A percentile compares a stretch with the other conserved stretches of the same genome.
phyloP scores from a whole-genome alignment of 2,329 filamentous ascomycete species.

The Fusarium dimerum region DNA sequence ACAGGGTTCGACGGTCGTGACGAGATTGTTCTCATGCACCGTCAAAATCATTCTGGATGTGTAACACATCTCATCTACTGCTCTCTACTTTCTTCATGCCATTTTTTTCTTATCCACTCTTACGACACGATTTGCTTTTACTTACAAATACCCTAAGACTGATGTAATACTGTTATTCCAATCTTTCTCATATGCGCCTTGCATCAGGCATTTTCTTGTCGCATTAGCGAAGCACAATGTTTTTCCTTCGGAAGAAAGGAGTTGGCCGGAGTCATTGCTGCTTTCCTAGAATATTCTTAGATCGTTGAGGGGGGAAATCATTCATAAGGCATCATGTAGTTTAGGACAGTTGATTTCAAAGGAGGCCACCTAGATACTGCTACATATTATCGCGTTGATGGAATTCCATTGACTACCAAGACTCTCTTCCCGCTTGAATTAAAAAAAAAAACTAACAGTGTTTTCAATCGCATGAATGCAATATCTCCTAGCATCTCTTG shows the following conservation, averaged over 20 bases:
- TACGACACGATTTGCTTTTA: slow-evolving; percentile 10
- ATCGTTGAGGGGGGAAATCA: no score
- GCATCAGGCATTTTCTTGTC: background rate
- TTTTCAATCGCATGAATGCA: no score
- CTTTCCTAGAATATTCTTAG: no score
- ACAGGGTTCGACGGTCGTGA: slow-evolving; percentile 53
- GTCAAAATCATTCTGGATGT: background rate
- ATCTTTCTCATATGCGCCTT: background rate
- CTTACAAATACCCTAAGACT: slow-evolving; percentile 25
- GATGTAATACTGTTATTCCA: slow-evolving; percentile 15
- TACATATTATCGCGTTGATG: no score
- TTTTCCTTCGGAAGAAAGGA: background rate
- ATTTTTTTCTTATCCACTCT: background rate
- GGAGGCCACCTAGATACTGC: no score
- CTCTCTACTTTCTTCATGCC: background rate
- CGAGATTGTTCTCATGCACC: background rate
- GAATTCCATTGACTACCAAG: no score
- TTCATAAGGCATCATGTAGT: no score
- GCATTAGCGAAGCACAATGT: background rate
- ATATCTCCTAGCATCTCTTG: no score
- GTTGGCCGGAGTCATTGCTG: no score
- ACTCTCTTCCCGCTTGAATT: no score
- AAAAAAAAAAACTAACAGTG: no score
- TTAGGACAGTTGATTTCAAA: no score
- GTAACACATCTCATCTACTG: background rate